Evolutionary conservation across 1,284 basidiomycete species (phyloP), one percentile per base, ranked within the genome.

Genomic region (Phlebopus sp.): DNA sequence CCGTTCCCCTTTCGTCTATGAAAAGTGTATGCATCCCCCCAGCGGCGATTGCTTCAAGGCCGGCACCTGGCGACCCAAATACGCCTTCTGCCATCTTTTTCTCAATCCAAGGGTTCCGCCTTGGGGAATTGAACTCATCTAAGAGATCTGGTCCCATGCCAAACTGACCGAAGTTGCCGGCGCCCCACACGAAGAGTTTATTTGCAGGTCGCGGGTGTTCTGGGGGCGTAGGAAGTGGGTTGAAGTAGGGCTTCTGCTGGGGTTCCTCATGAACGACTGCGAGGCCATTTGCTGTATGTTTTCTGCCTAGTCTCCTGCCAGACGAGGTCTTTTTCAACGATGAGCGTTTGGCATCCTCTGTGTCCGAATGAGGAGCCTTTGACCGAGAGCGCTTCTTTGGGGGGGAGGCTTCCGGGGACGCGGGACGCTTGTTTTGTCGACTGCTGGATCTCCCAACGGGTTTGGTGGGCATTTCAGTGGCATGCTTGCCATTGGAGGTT

Each of bases 121-220:
- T 84, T 5, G 90, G 91, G 54, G 83, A 84, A 46, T 76, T 69
- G 51, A 86, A 75, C 66, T 93, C 88, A 49, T 73, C 79, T 29
- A 90, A 70, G 42, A 76, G 66, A 54, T 86, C 82, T 3, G 81
- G 76, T 3, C 92, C 92, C 69, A 91, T 77, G 15, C 92, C 92
- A 59, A 94, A 86, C 65, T 95, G 92, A 37, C 90, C 92, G 70
- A 89, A 89, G 67, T 92, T 91, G 17, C 91, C 92, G 13, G 82
- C 78, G 7, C 92, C 92, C 81, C 89, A 95, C 3, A 81, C 83
- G 54, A 92, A 92, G n/a, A 92, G 70, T 36, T 81, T 74, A 18
- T 80, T 74, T 30, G 78, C 69, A 15, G 85, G 85, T 41, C 82
- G 74, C 18, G 69, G 53, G 44, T 76, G 76, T 41, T 67, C 59